Percentiles rank a stretch among this genome's conserved stretches.
phyloP scores from a whole-genome alignment of 176 grass and related monocot species.

The Bromus sterilis region DNA sequence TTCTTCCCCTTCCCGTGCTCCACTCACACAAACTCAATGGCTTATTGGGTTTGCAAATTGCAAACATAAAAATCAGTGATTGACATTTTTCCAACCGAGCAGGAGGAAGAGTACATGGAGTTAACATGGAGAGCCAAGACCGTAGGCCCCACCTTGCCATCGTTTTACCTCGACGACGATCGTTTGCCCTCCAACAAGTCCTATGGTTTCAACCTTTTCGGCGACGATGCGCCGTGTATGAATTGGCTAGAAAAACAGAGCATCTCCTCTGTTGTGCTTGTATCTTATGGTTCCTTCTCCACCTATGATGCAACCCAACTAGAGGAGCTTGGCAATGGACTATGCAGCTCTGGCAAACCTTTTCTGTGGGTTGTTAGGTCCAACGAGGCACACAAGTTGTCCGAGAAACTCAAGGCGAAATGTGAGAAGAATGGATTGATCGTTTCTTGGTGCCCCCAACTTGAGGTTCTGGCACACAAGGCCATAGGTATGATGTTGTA shows the following conservation, averaged over 20 bases:
- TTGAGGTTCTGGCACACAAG: slow-evolving; percentile 27
- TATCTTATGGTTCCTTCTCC: neutral
- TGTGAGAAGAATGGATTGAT: neutral
- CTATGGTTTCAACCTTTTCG: neutral
- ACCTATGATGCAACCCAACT: neutral
- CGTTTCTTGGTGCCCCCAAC: slow-evolving; percentile 22
- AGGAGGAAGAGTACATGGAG: neutral
- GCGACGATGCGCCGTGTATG: neutral
- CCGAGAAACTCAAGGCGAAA: neutral
- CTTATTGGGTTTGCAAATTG: too few relatives aligned
- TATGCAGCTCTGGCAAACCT: neutral
- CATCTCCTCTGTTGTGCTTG: neutral
- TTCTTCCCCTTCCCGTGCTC: neutral
- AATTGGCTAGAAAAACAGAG: neutral
- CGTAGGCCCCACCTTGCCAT: neutral
- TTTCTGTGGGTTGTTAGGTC: slow-evolving; percentile 15
- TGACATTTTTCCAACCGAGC: too few relatives aligned
- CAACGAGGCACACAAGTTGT: slow-evolving; percentile 1
- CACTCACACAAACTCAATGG: neutral
- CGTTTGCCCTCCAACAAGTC: neutral
- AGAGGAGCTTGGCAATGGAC: neutral
- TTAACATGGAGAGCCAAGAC: neutral
- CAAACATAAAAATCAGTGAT: too few relatives aligned
- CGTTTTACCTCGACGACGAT: neutral
- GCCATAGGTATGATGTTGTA: neutral